Percentiles rank a stretch among this genome's conserved stretches.
These are phyloP conservation scores for Paxillus rubicundulus DNA, from an alignment of 768 basidiomycete species.

Conservation along the genomic window DNA sequence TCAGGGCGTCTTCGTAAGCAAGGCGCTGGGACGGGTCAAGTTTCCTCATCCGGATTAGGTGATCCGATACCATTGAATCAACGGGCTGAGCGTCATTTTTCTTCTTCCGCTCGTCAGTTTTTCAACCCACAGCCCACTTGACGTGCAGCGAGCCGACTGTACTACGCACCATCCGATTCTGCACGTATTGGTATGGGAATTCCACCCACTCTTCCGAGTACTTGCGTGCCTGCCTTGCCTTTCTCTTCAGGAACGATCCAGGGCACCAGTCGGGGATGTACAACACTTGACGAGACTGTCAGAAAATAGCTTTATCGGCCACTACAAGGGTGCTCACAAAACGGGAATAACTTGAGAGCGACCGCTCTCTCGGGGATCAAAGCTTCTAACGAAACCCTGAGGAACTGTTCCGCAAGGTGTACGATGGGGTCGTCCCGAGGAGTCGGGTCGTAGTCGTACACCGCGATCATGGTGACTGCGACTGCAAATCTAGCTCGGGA, in stretches of 20 bases:
- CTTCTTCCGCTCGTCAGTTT: not conserved
- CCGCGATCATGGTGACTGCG: not conserved
- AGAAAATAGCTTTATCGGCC: not conserved
- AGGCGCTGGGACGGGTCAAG: not conserved
- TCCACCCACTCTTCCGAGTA: not conserved
- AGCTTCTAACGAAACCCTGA: not conserved
- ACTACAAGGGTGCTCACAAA: not conserved
- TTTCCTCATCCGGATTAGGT: not conserved
- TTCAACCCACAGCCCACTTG: not conserved
- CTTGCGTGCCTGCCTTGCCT: not conserved
- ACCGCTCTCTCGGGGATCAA: slow-evolving; percentile 2
- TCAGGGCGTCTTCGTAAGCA: slow-evolving; percentile 2
- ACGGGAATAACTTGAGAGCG: slow-evolving; percentile 4
- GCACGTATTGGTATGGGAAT: slow-evolving; percentile 5
- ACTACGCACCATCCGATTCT: slow-evolving; percentile 3
- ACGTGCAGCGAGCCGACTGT: too few relatives aligned
- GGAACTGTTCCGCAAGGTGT: not conserved
- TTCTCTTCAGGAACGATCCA: slow-evolving; percentile 2
- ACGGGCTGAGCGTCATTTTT: not conserved
- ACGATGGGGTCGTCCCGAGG: slow-evolving; percentile 8
- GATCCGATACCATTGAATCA: slow-evolving; percentile 4
- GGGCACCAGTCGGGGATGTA: slow-evolving; percentile 23
- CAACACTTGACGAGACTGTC: slow-evolving; percentile 12
- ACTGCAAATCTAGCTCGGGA: slow-evolving; percentile 1
- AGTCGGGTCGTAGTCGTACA: slow-evolving; percentile 7